Conservation (phyloP, 805 yeast species). For the Barnettozyma pratensis region DNA sequence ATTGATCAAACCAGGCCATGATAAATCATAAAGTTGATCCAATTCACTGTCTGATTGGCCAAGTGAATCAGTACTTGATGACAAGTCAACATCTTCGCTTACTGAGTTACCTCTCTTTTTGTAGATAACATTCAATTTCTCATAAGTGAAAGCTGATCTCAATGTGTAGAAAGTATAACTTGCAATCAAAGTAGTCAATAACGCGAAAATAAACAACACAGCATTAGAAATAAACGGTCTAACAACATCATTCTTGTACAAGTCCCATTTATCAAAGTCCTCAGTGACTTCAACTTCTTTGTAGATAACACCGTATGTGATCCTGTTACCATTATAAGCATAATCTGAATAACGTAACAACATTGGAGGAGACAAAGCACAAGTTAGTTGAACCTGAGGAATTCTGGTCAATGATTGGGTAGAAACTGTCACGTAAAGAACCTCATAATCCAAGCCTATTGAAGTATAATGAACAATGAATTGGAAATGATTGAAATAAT, state of each 20-base stretch:
- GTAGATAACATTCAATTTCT: slow-evolving; percentile 14
- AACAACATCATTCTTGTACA: slow-evolving; percentile 24
- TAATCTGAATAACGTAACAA: slow-evolving; percentile 20
- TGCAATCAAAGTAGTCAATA: slow-evolving; percentile 15
- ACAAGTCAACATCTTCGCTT: not conserved
- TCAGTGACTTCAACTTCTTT: slow-evolving; percentile 20
- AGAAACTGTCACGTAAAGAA: slow-evolving; percentile 24
- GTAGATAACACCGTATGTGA: slow-evolving; percentile 25
- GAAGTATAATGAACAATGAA: slow-evolving; percentile 23
- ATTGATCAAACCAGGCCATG: slow-evolving; percentile 23
- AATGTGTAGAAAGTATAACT: slow-evolving; percentile 15
- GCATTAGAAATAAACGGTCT: slow-evolving; percentile 20
- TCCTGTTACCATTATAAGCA: slow-evolving; percentile 24
- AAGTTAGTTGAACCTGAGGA: slow-evolving; percentile 19
- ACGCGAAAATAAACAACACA: slow-evolving; percentile 15
- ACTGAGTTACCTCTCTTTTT: slow-evolving; percentile 4
- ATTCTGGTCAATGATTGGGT: slow-evolving; percentile 23
- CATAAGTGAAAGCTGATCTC: slow-evolving; percentile 11
- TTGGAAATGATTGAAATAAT: slow-evolving; percentile 28
- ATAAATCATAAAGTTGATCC: slow-evolving; percentile 19
- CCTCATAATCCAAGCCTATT: slow-evolving; percentile 19
- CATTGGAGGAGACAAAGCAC: slow-evolving; percentile 23
- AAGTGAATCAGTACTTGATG: slow-evolving; percentile 2
- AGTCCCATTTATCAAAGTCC: slow-evolving; percentile 11
- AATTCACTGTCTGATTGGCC: slow-evolving; percentile 1